These are phyloP conservation scores for Usnea hakonensis DNA, from an alignment of 495 filamentous ascomycete species.

Conservation along the genomic window DNA sequence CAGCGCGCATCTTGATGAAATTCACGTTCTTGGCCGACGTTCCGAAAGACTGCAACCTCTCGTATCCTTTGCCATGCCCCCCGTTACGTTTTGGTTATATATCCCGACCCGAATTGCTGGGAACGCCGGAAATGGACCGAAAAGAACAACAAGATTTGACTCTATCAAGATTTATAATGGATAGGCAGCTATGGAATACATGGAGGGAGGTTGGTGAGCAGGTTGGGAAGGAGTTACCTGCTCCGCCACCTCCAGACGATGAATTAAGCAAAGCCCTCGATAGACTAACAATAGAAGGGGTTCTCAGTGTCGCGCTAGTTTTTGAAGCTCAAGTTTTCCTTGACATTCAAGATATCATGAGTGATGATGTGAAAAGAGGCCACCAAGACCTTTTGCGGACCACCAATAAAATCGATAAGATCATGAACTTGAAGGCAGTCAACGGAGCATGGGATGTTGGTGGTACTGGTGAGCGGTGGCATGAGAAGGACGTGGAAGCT, in stretches of 20 bases:
- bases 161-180: slow-evolving; percentile 8
- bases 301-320: slow-evolving; percentile 12
- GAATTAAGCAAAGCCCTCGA: slow-evolving; percentile 14
- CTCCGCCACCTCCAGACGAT: slow-evolving; percentile 6
- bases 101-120: slow-evolving; percentile 9
- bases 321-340: slow-evolving; percentile 14
- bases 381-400: slow-evolving; percentile 8
- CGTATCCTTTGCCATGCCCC: slow-evolving; percentile 9
- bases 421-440: slow-evolving; percentile 9
- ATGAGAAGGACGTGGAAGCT: slow-evolving; percentile 5
- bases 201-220: neutral
- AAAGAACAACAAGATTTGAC: slow-evolving; percentile 12
- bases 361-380: slow-evolving; percentile 8
- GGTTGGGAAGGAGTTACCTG: neutral
- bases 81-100: slow-evolving; percentile 14
- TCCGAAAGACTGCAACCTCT: neutral
- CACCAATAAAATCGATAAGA: slow-evolving; percentile 3
- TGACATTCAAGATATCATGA: slow-evolving; percentile 15
- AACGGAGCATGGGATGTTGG: slow-evolving; percentile 15
- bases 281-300: slow-evolving; percentile 10
- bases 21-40: slow-evolving; percentile 6
- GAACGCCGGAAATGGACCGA: slow-evolving; percentile 14
- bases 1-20: slow-evolving; percentile 13
- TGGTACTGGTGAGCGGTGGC: slow-evolving; percentile 14
- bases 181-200: slow-evolving; percentile 11